Percentiles rank a stretch among this genome's conserved stretches.
Evolutionary conservation across 1,284 basidiomycete genomes (phyloP).

Genomic region (Malassezia furfur): DNA sequence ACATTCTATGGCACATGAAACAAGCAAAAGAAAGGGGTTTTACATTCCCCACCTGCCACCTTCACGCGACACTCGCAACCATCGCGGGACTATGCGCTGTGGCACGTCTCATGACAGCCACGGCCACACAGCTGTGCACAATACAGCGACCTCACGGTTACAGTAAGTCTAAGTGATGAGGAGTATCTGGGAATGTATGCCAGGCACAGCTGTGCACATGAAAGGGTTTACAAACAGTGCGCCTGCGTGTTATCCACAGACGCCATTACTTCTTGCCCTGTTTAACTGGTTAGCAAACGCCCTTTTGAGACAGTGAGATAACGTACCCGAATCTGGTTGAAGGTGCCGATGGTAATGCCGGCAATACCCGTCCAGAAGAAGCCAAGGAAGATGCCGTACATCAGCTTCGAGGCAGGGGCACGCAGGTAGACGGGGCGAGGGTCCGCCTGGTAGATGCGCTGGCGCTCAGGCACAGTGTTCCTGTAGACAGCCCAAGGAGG

Average conservation of each 20-base stretch:
- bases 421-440: conserved; percentile 38
- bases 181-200: no score
- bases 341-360: conserved; percentile 35
- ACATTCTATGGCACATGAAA: no score
- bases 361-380: conserved; percentile 40
- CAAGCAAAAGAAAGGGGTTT: no score
- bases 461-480: conserved; percentile 37
- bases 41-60: no score
- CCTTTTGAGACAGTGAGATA: not conserved
- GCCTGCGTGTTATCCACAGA: not conserved
- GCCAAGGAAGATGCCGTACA: conserved; percentile 40
- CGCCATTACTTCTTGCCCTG: conserved; percentile 13
- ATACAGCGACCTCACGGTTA: not conserved
- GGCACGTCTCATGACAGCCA: no score
- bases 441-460: conserved; percentile 41
- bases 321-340: conserved; percentile 41
- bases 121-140: no score
- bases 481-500: conserved; percentile 7
- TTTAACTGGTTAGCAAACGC: no score
- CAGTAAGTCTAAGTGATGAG: conserved; percentile 5
- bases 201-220: no score
- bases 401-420: conserved; percentile 33
- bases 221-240: no score
- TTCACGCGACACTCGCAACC: no score
- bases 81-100: no score